Percentiles rank a stretch among this genome's conserved stretches.
Evolutionary conservation across 106 monocot genomes (phyloP).

Genomic region (Dendrobium officinale): DNA sequence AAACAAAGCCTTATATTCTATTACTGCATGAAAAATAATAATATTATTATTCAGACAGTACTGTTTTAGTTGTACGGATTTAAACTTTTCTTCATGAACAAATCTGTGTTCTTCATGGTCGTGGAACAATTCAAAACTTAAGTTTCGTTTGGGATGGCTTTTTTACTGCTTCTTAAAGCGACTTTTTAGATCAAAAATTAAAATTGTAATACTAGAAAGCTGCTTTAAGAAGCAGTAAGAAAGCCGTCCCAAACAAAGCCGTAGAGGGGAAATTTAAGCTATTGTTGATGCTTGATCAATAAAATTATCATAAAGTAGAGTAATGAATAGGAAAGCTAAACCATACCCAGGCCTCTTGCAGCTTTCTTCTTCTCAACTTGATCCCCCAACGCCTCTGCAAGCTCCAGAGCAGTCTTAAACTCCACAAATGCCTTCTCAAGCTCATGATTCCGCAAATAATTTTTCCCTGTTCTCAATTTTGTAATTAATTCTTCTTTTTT

Average conservation of each 20-base stretch:
- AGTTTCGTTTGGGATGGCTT: too few relatives aligned
- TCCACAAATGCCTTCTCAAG: slow-evolving; percentile 57
- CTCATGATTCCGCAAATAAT: slow-evolving; percentile 68
- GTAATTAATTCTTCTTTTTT: slow-evolving; percentile 53
- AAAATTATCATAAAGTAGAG: too few relatives aligned
- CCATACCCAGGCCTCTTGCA: slow-evolving; percentile 69
- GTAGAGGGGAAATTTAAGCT: background rate
- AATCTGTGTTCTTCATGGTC: background rate
- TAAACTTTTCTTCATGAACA: background rate
- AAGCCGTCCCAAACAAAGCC: too few relatives aligned
- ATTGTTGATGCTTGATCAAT: background rate
- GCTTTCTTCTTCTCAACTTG: slow-evolving; percentile 81
- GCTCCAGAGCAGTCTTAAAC: slow-evolving; percentile 62
- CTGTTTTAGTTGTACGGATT: background rate
- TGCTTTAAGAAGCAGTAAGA: too few relatives aligned
- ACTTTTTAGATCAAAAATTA: too few relatives aligned
- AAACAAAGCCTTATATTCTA: too few relatives aligned
- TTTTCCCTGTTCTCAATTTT: slow-evolving; percentile 66
- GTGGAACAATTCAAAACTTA: background rate
- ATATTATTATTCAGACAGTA: background rate
- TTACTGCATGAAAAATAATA: too few relatives aligned
- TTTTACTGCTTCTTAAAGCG: too few relatives aligned
- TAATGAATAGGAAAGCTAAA: slow-evolving; percentile 1
- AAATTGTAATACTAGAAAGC: too few relatives aligned
- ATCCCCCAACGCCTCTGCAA: slow-evolving; percentile 54